Conservation (phyloP, 208 protist genomes). For the Crithidia brevicula region DNA sequence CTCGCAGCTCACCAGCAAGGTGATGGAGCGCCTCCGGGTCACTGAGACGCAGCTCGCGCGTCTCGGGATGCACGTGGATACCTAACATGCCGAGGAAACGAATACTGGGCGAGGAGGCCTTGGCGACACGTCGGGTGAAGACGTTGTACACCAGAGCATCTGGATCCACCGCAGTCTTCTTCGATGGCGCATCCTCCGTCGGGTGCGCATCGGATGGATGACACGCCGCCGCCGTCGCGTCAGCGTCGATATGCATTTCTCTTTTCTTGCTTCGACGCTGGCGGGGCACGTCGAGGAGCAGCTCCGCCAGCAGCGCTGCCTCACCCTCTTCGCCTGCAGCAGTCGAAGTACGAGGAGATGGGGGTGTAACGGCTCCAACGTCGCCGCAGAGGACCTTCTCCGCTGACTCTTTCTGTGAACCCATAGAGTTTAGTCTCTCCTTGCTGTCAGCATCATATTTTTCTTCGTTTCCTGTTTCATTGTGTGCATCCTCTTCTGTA, state of each 20-base stretch:
- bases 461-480: neutral
- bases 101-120: constrained; percentile 48
- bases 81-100: constrained; percentile 59
- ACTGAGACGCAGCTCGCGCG: constrained; percentile 50
- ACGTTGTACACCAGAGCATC: constrained; percentile 75
- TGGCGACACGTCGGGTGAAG: constrained; percentile 81
- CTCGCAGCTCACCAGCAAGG: constrained; percentile 52
- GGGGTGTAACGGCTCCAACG: neutral
- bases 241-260: too few relatives aligned
- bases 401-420: too few relatives aligned
- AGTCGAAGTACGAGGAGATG: too few relatives aligned
- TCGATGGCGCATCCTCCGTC: too few relatives aligned
- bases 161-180: too few relatives aligned
- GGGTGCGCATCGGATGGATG: too few relatives aligned
- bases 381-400: too few relatives aligned
- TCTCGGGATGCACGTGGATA: constrained; percentile 50
- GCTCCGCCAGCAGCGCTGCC: constrained; percentile 19
- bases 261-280: neutral
- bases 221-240: too few relatives aligned
- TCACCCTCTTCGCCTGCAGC: constrained; percentile 3
- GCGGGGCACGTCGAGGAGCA: constrained; percentile 22
- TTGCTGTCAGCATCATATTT: neutral
- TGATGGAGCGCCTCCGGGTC: constrained; percentile 44
- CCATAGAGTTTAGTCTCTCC: too few relatives aligned
- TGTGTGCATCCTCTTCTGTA: too few relatives aligned